Evolutionary conservation across 2,329 filamentous ascomycete genomes (phyloP).

Genomic region (Bisporella sp.): DNA sequence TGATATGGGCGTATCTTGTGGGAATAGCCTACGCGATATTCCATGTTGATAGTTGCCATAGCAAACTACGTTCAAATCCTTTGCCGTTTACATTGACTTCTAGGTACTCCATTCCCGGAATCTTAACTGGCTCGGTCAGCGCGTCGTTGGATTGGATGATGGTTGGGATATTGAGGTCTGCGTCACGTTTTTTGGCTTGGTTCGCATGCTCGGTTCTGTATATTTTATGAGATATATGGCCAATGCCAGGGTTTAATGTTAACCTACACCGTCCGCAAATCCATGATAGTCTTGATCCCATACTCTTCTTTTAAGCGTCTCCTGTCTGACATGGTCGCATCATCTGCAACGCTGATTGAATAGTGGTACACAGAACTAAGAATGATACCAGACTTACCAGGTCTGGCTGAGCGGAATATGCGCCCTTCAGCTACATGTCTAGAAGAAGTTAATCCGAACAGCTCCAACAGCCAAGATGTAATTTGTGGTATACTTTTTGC

Average conservation of each 20-base stretch:
- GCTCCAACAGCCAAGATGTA: not conserved
- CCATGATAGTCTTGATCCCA: conserved; percentile 65
- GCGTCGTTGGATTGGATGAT: conserved; percentile 42
- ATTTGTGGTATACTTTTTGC: conserved; percentile 38
- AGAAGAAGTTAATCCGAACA: not conserved
- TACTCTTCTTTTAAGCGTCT: conserved; percentile 50
- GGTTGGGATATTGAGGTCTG: conserved; percentile 37
- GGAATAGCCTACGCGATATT: conserved; percentile 46
- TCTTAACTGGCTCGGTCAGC: conserved; percentile 49
- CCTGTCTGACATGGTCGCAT: conserved; percentile 62
- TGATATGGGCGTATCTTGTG: not conserved
- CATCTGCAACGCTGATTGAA: conserved; percentile 41
- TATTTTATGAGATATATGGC: not conserved
- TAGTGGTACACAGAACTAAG: too few species aligned
- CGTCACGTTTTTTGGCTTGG: conserved; percentile 54
- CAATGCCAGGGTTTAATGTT: not conserved
- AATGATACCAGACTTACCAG: conserved; percentile 32
- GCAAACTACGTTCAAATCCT: conserved; percentile 59
- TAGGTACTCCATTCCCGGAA: conserved; percentile 56
- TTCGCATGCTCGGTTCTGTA: conserved; percentile 65
- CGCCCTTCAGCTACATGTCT: conserved; percentile 51
- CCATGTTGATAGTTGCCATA: conserved; percentile 62
- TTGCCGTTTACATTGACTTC: conserved; percentile 68
- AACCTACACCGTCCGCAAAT: conserved; percentile 66
- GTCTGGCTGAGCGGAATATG: conserved; percentile 63